Conservation (phyloP, 306 rosid species). For the Cyclanthera cordifolia region DNA sequence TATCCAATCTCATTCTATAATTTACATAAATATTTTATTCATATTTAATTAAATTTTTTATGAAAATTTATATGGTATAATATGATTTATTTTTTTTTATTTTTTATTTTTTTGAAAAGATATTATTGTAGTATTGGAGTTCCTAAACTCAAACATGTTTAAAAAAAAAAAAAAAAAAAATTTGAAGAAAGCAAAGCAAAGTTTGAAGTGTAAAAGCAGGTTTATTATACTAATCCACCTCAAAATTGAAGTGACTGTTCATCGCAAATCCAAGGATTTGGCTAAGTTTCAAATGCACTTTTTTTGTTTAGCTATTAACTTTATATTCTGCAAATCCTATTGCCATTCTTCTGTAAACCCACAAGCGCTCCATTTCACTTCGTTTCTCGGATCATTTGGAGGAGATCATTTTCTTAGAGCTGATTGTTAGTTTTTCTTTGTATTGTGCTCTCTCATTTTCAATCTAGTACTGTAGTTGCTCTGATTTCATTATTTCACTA, state of each 20-base stretch:
- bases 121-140: no score
- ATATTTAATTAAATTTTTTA: no score
- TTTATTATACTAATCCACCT: neutral
- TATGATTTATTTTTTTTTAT: no score
- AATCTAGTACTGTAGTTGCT: neutral
- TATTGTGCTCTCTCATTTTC: neutral
- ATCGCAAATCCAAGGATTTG: neutral
- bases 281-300: constrained; percentile 3
- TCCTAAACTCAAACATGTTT: no score
- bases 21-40: no score
- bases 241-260: neutral
- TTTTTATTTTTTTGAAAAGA: no score
- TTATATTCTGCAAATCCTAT: neutral
- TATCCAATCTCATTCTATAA: no score
- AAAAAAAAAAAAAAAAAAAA: neutral
- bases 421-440: neutral
- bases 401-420: neutral
- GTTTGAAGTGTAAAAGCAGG: neutral
- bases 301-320: neutral
- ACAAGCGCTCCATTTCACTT: neutral
- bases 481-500: constrained; percentile 1
- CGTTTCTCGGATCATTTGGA: neutral
- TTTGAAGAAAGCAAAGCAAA: neutral
- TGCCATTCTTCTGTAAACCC: neutral
- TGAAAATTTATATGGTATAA: no score